Evolutionary conservation across 129 eudicot species (phyloP), one percentile per base, ranked within the genome.

Genomic region (Calendula officinalis): DNA sequence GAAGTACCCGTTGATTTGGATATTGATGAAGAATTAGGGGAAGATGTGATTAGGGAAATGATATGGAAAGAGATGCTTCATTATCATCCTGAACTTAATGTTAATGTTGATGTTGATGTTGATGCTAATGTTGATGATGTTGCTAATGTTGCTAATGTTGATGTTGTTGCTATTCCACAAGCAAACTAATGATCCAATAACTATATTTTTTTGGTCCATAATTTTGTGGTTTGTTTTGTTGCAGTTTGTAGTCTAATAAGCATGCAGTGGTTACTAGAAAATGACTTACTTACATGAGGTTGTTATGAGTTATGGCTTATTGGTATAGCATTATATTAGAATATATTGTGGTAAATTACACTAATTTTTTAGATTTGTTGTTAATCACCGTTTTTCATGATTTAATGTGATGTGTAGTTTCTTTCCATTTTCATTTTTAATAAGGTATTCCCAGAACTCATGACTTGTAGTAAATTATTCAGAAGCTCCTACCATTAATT

Each of bases 61-160:
- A 78, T 87, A 73, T 83, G 87, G 90, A 60, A 55, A 3, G 95
- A 87, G 74, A 84, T 84, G 73, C 72, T 87, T 63, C 82, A 79
- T 36, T 87, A 78, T 75, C 95, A 84, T 56, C 88, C 90, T 9
- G 83, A 87, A 76, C 56, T 56, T 30, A 64, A 43, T 42, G 36
- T 13, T 8, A 22, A 22, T 22, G 30, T 22, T 22, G 30, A 22
- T 22, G 30, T 22, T 22, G 30, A 0, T 22, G 30, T 2, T 22
- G 2, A 22, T 22, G 30, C 2, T 22, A 2, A 22, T 22, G 30
- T 22, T 22, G 30, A 22, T 22, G 30, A 0, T 22, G 30, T 22
- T 22, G 30, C 30, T 22, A 22, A 22, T 22, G 75, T 67, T 42
- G 60, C n/a, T n/a, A n/a, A 51, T 67, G 57, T 56, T 30, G 68